phyloP scores from a whole-genome alignment of 2,329 filamentous ascomycete genomes.

The Venturia asperata region DNA sequence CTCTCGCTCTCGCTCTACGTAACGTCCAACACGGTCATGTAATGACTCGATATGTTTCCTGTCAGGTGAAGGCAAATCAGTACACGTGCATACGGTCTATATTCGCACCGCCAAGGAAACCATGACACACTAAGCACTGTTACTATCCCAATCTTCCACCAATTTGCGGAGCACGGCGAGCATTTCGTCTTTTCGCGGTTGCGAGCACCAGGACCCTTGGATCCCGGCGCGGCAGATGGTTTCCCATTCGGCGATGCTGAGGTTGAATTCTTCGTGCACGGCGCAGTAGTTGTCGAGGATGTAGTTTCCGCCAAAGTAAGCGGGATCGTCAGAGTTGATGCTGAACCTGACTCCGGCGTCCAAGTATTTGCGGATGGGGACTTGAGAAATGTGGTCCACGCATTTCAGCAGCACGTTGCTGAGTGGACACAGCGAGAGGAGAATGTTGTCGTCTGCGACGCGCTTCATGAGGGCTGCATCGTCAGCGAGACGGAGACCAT shows the following conservation, averaged over 20 bases:
- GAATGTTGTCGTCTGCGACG: constrained; percentile 49
- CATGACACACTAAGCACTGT: background rate
- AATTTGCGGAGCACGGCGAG: constrained; percentile 26
- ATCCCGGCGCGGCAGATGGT: constrained; percentile 56
- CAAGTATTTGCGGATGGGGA: constrained; percentile 58
- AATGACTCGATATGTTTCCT: no score
- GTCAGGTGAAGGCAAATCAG: no score
- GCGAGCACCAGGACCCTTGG: constrained; percentile 61
- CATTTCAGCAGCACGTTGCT: constrained; percentile 62
- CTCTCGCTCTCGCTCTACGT: no score
- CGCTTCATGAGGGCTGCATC: constrained; percentile 52
- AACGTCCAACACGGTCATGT: no score
- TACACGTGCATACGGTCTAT: no score
- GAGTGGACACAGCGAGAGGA: constrained; percentile 66
- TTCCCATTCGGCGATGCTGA: constrained; percentile 60
- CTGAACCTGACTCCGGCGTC: constrained; percentile 59
- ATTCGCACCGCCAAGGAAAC: no score
- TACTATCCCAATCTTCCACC: constrained; percentile 5
- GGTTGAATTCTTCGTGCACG: constrained; percentile 62
- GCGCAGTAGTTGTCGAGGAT: constrained; percentile 69
- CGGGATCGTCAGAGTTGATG: constrained; percentile 68
- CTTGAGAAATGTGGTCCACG: constrained; percentile 45
- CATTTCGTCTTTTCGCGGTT: constrained; percentile 55
- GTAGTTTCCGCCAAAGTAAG: constrained; percentile 65
- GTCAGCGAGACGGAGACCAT: constrained; percentile 60